phyloP scores from a whole-genome alignment of 208 protist species.

The Porcisia deanei region DNA sequence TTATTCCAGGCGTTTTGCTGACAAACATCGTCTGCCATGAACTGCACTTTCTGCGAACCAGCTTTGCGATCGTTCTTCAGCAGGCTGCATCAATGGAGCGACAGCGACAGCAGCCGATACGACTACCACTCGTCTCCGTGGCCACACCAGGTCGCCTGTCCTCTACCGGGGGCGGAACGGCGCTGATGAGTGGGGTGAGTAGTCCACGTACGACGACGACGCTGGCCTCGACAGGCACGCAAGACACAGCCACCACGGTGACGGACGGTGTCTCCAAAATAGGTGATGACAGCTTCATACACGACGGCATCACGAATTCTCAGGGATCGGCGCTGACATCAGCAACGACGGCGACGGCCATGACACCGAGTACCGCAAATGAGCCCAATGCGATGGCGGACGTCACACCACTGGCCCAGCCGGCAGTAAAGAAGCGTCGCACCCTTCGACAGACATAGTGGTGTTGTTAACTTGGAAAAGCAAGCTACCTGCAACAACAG shows the following conservation, averaged over 20 bases:
- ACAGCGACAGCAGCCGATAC: conserved; percentile 34
- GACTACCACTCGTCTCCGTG: conserved; percentile 20
- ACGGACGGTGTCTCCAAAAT: conserved; percentile 5
- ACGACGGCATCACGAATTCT: conserved; percentile 22
- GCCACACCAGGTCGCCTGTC: conserved; percentile 10
- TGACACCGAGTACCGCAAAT: conserved; percentile 7
- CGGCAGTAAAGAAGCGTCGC: conserved; percentile 79
- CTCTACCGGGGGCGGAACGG: conserved; percentile 4
- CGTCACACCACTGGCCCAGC: conserved; percentile 28
- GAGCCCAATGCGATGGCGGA: conserved; percentile 20
- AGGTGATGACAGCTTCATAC: conserved; percentile 15
- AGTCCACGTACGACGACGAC: conserved; percentile 30
- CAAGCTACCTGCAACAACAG: neutral
- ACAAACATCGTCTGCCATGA: conserved; percentile 85
- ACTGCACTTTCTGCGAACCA: conserved; percentile 73
- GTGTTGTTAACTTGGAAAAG: neutral
- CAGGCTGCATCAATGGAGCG: conserved; percentile 73
- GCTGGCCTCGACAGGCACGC: neutral
- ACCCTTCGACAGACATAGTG: conserved; percentile 75
- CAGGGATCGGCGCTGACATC: conserved; percentile 24
- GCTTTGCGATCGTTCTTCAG: conserved; percentile 74
- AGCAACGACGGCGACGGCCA: conserved; percentile 25
- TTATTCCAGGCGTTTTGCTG: conserved; percentile 86
- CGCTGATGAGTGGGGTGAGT: conserved; percentile 4
- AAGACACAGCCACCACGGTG: neutral